Evolutionary conservation across 2,329 filamentous ascomycete species (phyloP), one percentile per base, ranked within the genome.

Genomic region (Apiospora koreana): DNA sequence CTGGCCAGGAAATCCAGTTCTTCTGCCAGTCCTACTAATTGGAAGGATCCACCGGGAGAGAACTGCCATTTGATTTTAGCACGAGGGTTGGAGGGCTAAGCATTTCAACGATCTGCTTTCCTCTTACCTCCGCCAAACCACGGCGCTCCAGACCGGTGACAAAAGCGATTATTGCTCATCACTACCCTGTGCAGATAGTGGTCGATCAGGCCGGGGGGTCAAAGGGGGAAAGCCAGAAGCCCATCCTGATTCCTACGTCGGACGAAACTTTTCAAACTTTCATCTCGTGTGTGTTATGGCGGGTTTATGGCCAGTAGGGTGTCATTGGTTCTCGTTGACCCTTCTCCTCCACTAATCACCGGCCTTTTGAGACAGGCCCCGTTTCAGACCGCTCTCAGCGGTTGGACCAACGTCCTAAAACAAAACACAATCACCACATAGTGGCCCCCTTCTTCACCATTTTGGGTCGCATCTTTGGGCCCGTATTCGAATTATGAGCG

Each of bases 311-410:
- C 18, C 31, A 12, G 16, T n/a, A 38, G 31, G 54, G 2, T 62
- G 9, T 4, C 31, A 62, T 62, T 62, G 54, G 54, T 3, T 62
- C 25, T 31, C 54, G 28, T 23, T 8, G 23, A 31, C 28, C 31
- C 54, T 31, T 35, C 64, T 31, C 64, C 42, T 67, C 65, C 65
- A 67, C 65, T 62, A 46, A 67, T 28, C 25, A 25, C 41, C 41
- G 42, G 31, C 25, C 42, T 35, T n/a, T 67, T 35, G 65, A 67
- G 41, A 67, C 65, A 25, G 14, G 65, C 65, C 25, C 25, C 42
- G 65, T 67, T 67, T 67, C 65, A 67, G 54, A 62, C 54, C 54
- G 12, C 31, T 2, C 31, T 38, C 50, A 58, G 50, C 50, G 50
- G 50, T 58, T 58, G 50, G 28, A 58, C 28, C 50, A 58, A 25